phyloP scores from a whole-genome alignment of 495 filamentous ascomycete genomes.

The Talaromyces wortmannii region DNA sequence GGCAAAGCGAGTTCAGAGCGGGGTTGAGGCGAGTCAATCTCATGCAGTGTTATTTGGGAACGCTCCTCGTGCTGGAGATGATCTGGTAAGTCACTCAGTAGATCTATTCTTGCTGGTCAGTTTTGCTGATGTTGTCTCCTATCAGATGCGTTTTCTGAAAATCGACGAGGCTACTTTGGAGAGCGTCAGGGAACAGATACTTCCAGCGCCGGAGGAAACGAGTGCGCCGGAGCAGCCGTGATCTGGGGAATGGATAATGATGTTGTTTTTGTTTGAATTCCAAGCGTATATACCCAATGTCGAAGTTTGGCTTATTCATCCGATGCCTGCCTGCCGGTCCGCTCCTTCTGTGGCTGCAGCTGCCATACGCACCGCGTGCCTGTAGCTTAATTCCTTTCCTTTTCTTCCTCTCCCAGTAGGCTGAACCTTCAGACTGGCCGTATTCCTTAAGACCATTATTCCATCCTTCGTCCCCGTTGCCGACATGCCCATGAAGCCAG shows the following conservation, averaged over 20 bases:
- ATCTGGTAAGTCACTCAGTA: constrained; percentile 51
- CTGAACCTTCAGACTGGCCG: background rate
- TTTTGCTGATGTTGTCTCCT: background rate
- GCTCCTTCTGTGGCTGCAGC: no score
- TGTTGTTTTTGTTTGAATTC: background rate
- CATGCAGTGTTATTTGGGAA: constrained; percentile 71
- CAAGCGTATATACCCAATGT: background rate
- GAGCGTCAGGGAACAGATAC: constrained; percentile 53
- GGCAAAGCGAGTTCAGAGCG: constrained; percentile 73
- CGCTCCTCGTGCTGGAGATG: constrained; percentile 47
- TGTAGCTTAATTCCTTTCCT: background rate
- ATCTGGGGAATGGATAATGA: background rate
- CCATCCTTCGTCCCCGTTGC: constrained; percentile 2
- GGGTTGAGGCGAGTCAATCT: constrained; percentile 66
- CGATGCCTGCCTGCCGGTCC: background rate
- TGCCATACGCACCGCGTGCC: background rate
- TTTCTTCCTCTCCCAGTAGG: background rate
- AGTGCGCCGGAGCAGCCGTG: background rate
- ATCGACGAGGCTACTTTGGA: constrained; percentile 54
- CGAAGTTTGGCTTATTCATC: background rate
- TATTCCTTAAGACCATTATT: background rate
- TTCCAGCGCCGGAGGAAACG: constrained; percentile 21
- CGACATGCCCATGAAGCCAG: constrained; percentile 23
- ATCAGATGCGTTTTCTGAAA: constrained; percentile 62
- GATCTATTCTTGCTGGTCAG: constrained; percentile 5